phyloP scores from a whole-genome alignment of 768 basidiomycete genomes.

The Pulveroboletus sp. region DNA sequence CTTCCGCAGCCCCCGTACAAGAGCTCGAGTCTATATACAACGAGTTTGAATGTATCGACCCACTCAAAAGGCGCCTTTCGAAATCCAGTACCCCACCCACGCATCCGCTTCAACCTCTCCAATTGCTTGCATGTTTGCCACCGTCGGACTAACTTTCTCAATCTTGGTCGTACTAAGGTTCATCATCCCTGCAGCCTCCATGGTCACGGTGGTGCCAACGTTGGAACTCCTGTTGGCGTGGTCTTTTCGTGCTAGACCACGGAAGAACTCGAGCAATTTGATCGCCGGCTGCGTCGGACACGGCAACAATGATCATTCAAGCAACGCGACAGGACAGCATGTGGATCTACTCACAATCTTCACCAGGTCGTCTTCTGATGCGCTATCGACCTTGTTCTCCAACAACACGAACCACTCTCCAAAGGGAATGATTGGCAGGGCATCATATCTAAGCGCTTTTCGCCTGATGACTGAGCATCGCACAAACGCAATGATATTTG shows the following conservation, averaged over 20 bases:
- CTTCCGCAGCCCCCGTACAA: too few relatives aligned
- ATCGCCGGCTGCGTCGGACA: slow-evolving; percentile 28
- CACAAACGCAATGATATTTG: slow-evolving; percentile 26
- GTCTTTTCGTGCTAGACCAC: slow-evolving; percentile 19
- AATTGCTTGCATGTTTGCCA: slow-evolving; percentile 25
- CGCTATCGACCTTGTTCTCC: slow-evolving; percentile 15
- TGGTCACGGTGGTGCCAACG: not conserved
- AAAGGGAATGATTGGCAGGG: slow-evolving; percentile 33
- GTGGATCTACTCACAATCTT: slow-evolving; percentile 28
- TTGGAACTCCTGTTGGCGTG: not conserved
- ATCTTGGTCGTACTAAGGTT: slow-evolving; percentile 18
- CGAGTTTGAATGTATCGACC: too few relatives aligned
- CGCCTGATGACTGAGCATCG: slow-evolving; percentile 14
- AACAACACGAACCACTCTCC: slow-evolving; percentile 33
- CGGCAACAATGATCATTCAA: not conserved
- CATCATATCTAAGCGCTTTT: not conserved
- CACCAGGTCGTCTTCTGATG: slow-evolving; percentile 26
- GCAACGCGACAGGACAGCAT: not conserved
- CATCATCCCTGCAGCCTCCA: slow-evolving; percentile 21
- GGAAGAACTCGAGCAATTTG: slow-evolving; percentile 34
- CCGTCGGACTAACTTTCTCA: slow-evolving; percentile 15
- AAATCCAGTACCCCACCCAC: slow-evolving; percentile 27
- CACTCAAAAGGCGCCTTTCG: slow-evolving; percentile 18
- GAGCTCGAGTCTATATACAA: too few relatives aligned
- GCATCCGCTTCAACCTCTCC: slow-evolving; percentile 20